phyloP scores from a whole-genome alignment of 2,329 filamentous ascomycete species.

The Chrysosporium keratinophilum region DNA sequence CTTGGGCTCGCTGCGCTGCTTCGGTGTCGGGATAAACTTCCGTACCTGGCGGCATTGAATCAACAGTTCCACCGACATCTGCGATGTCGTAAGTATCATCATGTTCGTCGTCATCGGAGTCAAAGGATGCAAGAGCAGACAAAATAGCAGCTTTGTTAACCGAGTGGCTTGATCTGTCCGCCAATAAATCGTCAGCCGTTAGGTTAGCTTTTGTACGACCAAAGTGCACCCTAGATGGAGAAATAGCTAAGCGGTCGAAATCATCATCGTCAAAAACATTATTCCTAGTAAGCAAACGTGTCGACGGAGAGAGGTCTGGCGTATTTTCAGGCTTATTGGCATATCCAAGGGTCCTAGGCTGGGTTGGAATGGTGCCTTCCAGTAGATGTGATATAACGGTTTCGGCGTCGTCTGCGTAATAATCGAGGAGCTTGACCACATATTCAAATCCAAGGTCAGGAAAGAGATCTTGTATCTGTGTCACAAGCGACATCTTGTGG shows the following conservation, averaged over 20 bases:
- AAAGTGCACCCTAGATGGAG: slow-evolving; percentile 56
- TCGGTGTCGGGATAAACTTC: slow-evolving; percentile 47
- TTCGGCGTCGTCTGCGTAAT: slow-evolving; percentile 68
- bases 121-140: slow-evolving; percentile 77
- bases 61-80: slow-evolving; percentile 83
- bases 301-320: slow-evolving; percentile 34
- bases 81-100: slow-evolving; percentile 93
- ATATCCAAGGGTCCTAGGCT: slow-evolving; percentile 54
- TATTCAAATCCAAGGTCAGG: slow-evolving; percentile 78
- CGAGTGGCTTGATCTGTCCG: slow-evolving; percentile 50
- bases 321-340: slow-evolving; percentile 37
- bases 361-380: slow-evolving; percentile 60
- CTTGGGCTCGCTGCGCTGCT: slow-evolving; percentile 32
- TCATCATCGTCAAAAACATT: slow-evolving; percentile 76
- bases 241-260: slow-evolving; percentile 59
- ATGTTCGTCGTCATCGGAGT: slow-evolving; percentile 88
- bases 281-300: slow-evolving; percentile 41
- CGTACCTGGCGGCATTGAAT: slow-evolving; percentile 42
- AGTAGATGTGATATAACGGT: slow-evolving; percentile 71
- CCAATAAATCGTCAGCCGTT: slow-evolving; percentile 62
- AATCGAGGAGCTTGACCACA: slow-evolving; percentile 64
- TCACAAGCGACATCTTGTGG: slow-evolving; percentile 73
- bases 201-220: slow-evolving; percentile 55
- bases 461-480: slow-evolving; percentile 88
- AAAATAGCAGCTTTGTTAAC: slow-evolving; percentile 77